Conservation (phyloP, 495 filamentous ascomycete species). For the Talaromyces proteolyticus region DNA sequence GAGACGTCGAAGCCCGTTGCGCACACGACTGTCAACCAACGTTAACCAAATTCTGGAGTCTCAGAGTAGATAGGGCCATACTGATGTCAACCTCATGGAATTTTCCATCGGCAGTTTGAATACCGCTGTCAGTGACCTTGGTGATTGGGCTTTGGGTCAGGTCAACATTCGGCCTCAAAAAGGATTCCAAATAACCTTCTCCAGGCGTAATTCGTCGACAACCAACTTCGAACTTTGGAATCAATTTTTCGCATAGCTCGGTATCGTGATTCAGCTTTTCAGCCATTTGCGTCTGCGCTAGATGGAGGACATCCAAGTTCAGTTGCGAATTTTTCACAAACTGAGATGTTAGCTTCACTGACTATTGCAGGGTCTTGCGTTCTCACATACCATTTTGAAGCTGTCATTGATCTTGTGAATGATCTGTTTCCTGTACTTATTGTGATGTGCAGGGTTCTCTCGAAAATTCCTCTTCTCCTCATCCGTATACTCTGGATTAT, state of each 20-base stretch:
- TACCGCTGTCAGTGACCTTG: constrained; percentile 41
- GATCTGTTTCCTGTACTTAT: constrained; percentile 24
- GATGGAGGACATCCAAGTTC: neutral
- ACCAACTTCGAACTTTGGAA: constrained; percentile 30
- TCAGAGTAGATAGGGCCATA: constrained; percentile 6
- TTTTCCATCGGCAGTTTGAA: constrained; percentile 32
- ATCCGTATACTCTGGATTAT: constrained; percentile 21
- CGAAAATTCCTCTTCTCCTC: constrained; percentile 18
- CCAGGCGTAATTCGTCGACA: constrained; percentile 38
- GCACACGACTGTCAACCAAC: constrained; percentile 25
- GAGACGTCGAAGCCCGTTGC: constrained; percentile 45
- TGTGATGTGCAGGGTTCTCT: constrained; percentile 12
- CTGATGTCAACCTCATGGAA: constrained; percentile 38
- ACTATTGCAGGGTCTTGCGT: neutral
- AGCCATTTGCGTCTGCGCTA: constrained; percentile 18
- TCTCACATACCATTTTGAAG: constrained; percentile 18
- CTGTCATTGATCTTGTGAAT: constrained; percentile 23
- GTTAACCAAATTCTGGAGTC: neutral
- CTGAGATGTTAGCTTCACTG: constrained; percentile 1
- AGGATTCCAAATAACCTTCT: constrained; percentile 30
- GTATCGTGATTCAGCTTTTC: constrained; percentile 24
- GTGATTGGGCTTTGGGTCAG: constrained; percentile 40
- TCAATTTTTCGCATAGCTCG: constrained; percentile 29
- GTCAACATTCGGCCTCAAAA: constrained; percentile 36
- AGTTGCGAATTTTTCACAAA: constrained; percentile 1